Evolutionary conservation across 306 rosid species (phyloP).

Genomic region (Cucurbita ficifolia): DNA sequence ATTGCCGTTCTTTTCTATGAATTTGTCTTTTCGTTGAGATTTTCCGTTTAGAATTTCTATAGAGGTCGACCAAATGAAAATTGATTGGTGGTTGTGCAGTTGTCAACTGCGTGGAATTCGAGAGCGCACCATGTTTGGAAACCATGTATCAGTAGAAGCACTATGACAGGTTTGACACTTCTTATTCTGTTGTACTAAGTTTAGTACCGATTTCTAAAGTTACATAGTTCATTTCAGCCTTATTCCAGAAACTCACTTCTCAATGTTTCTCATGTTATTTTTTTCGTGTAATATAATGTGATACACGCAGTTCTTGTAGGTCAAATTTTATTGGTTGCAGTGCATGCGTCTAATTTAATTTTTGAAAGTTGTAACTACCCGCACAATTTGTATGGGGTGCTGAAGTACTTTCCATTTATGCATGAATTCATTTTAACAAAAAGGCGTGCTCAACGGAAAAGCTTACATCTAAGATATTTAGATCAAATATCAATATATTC

Average conservation of each 20-base stretch:
- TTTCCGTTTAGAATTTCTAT: neutral
- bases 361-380: too few species aligned
- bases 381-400: too few species aligned
- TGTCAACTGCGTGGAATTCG: conserved; percentile 54
- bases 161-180: conserved; percentile 34
- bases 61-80: conserved; percentile 4
- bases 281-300: too few species aligned
- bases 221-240: neutral
- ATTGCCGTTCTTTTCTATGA: neutral
- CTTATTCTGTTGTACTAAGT: neutral
- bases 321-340: too few species aligned
- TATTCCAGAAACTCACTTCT: neutral
- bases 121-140: conserved; percentile 46
- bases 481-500: neutral
- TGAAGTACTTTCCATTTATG: too few species aligned
- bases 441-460: neutral
- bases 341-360: too few species aligned
- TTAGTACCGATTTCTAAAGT: neutral
- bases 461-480: neutral
- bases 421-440: neutral
- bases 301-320: too few species aligned
- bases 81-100: conserved; percentile 31
- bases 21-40: neutral
- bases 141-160: conserved; percentile 46
- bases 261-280: neutral